These are phyloP conservation scores for Castanea crenata DNA, from an alignment of 306 rosid species.

Conservation along the genomic window DNA sequence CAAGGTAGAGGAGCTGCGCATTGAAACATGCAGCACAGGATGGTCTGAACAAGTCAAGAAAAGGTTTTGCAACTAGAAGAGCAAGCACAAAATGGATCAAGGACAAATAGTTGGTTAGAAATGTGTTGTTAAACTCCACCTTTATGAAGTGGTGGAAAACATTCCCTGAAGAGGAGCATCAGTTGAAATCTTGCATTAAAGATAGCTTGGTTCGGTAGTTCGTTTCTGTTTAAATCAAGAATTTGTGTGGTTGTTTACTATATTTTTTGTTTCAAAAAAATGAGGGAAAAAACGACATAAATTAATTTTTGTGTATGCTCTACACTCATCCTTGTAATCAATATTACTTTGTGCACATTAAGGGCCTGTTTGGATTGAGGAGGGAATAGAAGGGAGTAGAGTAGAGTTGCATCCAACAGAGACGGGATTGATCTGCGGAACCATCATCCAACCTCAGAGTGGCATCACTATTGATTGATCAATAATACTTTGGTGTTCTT, in stretches of 20 bases:
- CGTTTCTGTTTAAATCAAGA: neutral
- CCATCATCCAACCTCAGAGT: too few species aligned
- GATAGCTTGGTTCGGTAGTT: neutral
- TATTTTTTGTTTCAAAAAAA: neutral
- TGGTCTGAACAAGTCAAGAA: neutral
- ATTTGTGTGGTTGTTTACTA: neutral
- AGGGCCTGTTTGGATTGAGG: too few species aligned
- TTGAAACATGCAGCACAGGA: neutral
- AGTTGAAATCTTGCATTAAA: constrained; percentile 20
- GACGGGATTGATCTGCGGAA: too few species aligned
- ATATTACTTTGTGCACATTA: neutral
- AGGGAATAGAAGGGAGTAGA: accelerated
- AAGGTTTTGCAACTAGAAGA: constrained; percentile 29
- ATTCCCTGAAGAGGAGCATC: constrained; percentile 34
- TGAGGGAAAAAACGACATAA: too few species aligned
- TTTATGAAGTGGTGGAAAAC: constrained; percentile 45
- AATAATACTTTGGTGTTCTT: too few species aligned
- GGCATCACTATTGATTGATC: too few species aligned
- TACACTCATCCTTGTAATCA: neutral
- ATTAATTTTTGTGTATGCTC: neutral
- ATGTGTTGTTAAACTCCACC: constrained; percentile 50
- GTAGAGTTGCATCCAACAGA: too few species aligned
- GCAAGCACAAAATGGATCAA: constrained; percentile 35
- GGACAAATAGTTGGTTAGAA: neutral
- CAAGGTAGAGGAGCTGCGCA: constrained; percentile 63